Conservation (phyloP, 1,139 yeast genomes). For the Scheffersomyces parashehatae region DNA sequence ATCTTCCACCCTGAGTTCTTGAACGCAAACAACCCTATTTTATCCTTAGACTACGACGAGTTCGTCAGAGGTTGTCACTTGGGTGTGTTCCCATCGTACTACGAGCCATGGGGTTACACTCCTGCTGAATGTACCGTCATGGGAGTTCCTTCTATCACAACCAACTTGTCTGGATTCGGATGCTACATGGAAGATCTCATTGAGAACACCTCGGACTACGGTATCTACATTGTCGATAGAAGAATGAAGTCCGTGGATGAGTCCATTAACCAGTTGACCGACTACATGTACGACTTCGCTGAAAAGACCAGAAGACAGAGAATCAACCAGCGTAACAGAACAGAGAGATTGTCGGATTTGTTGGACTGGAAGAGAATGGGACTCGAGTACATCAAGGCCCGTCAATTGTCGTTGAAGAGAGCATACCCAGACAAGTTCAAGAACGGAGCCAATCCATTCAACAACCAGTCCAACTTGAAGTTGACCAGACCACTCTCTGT, state of each 20-base stretch:
- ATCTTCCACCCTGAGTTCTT: constrained; percentile 97
- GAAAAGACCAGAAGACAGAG: constrained; percentile 93
- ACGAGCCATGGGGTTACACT: constrained; percentile 99
- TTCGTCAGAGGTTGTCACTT: constrained; percentile 97
- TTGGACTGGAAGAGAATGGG: constrained; percentile 99
- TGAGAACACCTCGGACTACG: constrained; percentile 93
- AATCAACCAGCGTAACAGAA: constrained; percentile 96
- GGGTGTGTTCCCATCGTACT: constrained; percentile 98
- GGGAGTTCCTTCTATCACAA: constrained; percentile 99
- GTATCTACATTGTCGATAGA: constrained; percentile 95
- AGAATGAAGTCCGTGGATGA: constrained; percentile 93
- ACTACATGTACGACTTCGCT: constrained; percentile 87
- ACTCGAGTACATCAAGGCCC: constrained; percentile 90
- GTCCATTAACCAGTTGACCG: constrained; percentile 85
- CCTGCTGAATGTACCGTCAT: constrained; percentile 99
- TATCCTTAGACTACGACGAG: constrained; percentile 93
- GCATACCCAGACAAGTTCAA: constrained; percentile 89
- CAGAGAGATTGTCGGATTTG: constrained; percentile 88
- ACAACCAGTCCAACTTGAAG: constrained; percentile 55
- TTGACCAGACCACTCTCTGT: constrained; percentile 90
- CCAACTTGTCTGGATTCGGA: constrained; percentile 95
- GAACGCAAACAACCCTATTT: constrained; percentile 91
- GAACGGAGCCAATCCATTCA: constrained; percentile 64
- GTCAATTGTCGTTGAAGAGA: constrained; percentile 86
- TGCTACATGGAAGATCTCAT: constrained; percentile 98